Conservation (phyloP, 768 basidiomycete genomes). For the Mycena leptocephala region DNA sequence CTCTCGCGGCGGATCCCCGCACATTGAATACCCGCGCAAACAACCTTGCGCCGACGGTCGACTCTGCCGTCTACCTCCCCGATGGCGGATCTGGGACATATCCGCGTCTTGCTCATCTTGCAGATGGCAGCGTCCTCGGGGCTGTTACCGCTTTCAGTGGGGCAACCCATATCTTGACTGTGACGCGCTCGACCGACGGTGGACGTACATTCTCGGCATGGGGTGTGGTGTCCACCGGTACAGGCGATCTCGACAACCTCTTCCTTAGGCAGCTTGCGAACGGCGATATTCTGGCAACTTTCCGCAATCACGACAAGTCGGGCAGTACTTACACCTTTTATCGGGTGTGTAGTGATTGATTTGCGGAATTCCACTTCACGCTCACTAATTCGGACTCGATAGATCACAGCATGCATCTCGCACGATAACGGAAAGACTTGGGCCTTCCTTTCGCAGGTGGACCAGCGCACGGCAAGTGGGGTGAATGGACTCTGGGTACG, state of each 20-base stretch:
- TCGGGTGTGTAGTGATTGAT: not conserved
- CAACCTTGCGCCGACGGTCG: slow-evolving; percentile 25
- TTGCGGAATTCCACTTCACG: not conserved
- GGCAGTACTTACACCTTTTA: slow-evolving; percentile 8
- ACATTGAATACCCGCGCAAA: slow-evolving; percentile 17
- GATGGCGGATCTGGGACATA: slow-evolving; percentile 27
- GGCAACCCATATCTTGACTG: slow-evolving; percentile 12
- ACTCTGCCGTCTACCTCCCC: not conserved
- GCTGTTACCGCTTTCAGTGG: slow-evolving; percentile 15
- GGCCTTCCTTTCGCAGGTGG: slow-evolving; percentile 40
- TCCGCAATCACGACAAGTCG: slow-evolving; percentile 34
- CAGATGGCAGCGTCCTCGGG: slow-evolving; percentile 33
- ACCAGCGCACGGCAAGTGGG: slow-evolving; percentile 28
- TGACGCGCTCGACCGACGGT: slow-evolving; percentile 35
- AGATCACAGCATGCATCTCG: slow-evolving; percentile 41
- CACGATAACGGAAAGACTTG: slow-evolving; percentile 38
- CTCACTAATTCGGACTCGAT: not conserved
- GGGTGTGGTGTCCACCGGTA: slow-evolving; percentile 23
- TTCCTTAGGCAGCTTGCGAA: slow-evolving; percentile 28
- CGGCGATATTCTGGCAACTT: slow-evolving; percentile 29
- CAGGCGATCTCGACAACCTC: slow-evolving; percentile 35
- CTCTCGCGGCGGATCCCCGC: not conserved
- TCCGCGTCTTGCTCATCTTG: slow-evolving; percentile 32
- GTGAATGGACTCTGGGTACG: slow-evolving; percentile 42
- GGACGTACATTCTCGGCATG: slow-evolving; percentile 16